Evolutionary conservation across 2,329 filamentous ascomycete genomes (phyloP).

Genomic region (Scortechinia acanthostroma): DNA sequence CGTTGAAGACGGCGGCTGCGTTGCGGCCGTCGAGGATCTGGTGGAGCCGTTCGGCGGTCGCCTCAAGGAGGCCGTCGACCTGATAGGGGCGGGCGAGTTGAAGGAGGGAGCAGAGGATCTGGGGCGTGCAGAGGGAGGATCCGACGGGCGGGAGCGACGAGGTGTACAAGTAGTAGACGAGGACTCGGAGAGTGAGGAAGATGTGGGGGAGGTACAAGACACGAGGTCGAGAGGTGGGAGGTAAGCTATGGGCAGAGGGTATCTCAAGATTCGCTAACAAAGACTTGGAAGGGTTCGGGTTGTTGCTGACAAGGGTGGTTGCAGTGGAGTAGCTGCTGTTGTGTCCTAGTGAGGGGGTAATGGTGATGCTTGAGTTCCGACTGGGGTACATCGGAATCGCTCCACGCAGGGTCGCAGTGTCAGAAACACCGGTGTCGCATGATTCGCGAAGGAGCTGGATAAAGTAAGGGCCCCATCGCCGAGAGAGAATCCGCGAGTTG

Average conservation of each 20-base stretch:
- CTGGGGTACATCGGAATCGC: conserved; percentile 70
- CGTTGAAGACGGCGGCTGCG: conserved; percentile 94
- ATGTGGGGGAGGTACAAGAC: conserved; percentile 92
- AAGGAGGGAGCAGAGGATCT: conserved; percentile 88
- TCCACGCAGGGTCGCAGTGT: conserved; percentile 70
- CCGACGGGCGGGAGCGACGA: conserved; percentile 73
- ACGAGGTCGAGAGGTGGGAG: conserved; percentile 66
- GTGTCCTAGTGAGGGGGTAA: not conserved
- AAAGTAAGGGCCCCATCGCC: conserved; percentile 93
- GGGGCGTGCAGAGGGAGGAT: conserved; percentile 79
- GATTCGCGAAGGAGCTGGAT: conserved; percentile 83
- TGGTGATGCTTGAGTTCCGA: conserved; percentile 49
- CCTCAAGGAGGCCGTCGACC: conserved; percentile 84
- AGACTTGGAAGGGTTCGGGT: conserved; percentile 26
- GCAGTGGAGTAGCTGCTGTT: conserved; percentile 8
- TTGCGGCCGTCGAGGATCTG: conserved; percentile 85
- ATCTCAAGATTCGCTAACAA: conserved; percentile 41
- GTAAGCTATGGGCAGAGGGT: conserved; percentile 46
- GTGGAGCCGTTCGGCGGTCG: conserved; percentile 84
- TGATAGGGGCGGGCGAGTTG: conserved; percentile 91
- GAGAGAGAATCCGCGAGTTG: conserved; percentile 80
- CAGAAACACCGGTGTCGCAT: conserved; percentile 62
- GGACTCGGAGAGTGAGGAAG: conserved; percentile 76
- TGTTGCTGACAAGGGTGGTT: conserved; percentile 8
- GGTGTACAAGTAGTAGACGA: conserved; percentile 90